Evolutionary conservation across 2,329 filamentous ascomycete species (phyloP), one percentile per base, ranked within the genome.

Genomic region (Phyllosticta ampelicida): DNA sequence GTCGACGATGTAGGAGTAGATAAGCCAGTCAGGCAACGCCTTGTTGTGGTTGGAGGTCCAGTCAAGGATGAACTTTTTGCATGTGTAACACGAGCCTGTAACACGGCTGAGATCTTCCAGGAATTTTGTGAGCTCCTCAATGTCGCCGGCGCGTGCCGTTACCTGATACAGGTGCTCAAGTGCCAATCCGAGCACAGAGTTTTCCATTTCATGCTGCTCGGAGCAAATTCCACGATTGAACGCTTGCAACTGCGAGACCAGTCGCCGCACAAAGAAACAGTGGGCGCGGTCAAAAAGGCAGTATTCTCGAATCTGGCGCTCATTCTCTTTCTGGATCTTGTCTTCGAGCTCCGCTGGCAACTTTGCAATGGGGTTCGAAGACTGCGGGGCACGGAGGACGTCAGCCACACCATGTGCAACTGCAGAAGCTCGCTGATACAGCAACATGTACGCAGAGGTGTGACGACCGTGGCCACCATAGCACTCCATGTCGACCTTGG

Each of bases 371-470:
- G 76, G 71, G 9, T 77, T 74, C n/a, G 80, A 74, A 51, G 58
- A 63, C 9, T 62, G 60, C 9, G 66, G 60, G 26, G 65, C 78
- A 74, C 53, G 84, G 66, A 26, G 65, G 63, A 67, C 69, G 49
- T 65, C 61, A 5, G 56, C 53, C 36, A 67, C 64, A 29, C 71
- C 68, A 10, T 66, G 61, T 9, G 77, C 75, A 58, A 91, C 77
- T 4, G 83, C 82, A 0, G 85, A 85, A 3, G 85, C 82, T 53
- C 94, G 84, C 70, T 96, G 88, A 70, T 99, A 99, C 71, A 99
- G 97, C 9, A 99, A 80, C 89, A 99, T 97, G 71, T 99, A 99
- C 11, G 92, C 94, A 69, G 90, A 63, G 6, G 65, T 64, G 21
- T 62, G 65, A 48, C 66, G 68, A 10, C 62, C 60, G 21, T 54